Conservation (phyloP, 169 alveolate genomes). For the Plasmodium relictum region DNA sequence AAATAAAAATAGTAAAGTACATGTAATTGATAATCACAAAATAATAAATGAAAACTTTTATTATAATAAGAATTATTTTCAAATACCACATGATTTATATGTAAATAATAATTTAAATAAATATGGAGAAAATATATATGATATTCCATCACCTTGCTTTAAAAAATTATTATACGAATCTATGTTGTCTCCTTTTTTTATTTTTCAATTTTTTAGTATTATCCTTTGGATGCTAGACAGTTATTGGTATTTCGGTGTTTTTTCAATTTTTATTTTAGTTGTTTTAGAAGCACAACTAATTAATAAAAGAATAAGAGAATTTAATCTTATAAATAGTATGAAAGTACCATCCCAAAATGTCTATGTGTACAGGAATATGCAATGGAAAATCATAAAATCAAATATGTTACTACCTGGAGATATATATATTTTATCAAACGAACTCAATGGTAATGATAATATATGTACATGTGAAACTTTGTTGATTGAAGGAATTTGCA, state of each 20-base stretch:
- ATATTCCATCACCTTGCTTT: conserved; percentile 94
- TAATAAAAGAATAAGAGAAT: conserved; percentile 86
- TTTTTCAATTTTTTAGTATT: conserved; percentile 96
- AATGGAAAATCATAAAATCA: conserved; percentile 92
- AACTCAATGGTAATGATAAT: conserved; percentile 70
- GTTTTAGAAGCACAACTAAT: conserved; percentile 90
- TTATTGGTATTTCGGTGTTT: conserved; percentile 94
- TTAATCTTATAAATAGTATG: conserved; percentile 89
- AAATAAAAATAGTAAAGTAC: background rate
- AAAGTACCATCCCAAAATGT: conserved; percentile 91
- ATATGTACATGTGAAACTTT: conserved; percentile 72
- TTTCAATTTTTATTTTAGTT: conserved; percentile 92
- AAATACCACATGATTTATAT: conserved; percentile 61
- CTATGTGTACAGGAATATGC: conserved; percentile 89
- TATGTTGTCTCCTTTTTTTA: conserved; percentile 96
- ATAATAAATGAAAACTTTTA: conserved; percentile 5
- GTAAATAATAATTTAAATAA: conserved; percentile 78
- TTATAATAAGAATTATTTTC: conserved; percentile 48
- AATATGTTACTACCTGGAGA: conserved; percentile 96
- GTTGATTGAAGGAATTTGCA: conserved; percentile 82
- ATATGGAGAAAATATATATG: conserved; percentile 94
- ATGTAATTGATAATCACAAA: background rate
- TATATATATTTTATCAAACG: conserved; percentile 81
- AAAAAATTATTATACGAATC: conserved; percentile 93
- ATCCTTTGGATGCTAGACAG: conserved; percentile 97